Evolutionary conservation across 805 yeast genomes (phyloP).

Genomic region (Wickerhamiella slavikovae): DNA sequence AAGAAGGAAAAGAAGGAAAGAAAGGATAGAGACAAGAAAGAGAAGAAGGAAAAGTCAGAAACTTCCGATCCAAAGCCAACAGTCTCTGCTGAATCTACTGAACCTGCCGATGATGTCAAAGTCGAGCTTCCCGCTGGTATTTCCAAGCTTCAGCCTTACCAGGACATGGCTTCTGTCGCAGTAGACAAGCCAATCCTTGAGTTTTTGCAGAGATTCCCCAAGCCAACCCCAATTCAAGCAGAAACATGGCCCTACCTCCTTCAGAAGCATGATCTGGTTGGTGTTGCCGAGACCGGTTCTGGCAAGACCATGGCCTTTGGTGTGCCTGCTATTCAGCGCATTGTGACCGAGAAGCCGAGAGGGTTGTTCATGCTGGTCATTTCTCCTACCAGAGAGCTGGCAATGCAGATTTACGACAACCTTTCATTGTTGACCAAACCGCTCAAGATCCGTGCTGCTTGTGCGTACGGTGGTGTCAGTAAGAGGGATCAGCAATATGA

Average conservation of each 20-base stretch:
- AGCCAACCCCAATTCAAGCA: conserved; percentile 92
- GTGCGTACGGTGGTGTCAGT: conserved; percentile 94
- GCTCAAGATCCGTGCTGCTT: conserved; percentile 47
- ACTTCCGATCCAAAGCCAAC: conserved; percentile 11
- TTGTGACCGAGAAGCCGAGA: conserved; percentile 23
- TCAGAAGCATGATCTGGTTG: conserved; percentile 66
- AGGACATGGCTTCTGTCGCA: conserved; percentile 42
- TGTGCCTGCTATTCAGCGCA: conserved; percentile 78
- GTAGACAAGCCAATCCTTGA: conserved; percentile 34
- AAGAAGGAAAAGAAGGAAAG: conserved; percentile 20
- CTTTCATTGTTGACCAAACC: conserved; percentile 40
- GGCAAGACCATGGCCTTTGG: conserved; percentile 97
- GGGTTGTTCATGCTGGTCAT: conserved; percentile 63
- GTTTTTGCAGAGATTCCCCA: conserved; percentile 53
- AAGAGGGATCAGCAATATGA: conserved; percentile 73
- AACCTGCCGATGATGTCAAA: conserved; percentile 19
- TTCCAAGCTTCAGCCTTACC: conserved; percentile 35
- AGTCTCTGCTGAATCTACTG: conserved; percentile 16
- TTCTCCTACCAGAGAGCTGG: conserved; percentile 95
- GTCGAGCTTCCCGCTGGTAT: conserved; percentile 25
- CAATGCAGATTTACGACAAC: conserved; percentile 81
- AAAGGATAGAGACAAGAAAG: conserved; percentile 21
- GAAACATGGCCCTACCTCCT: conserved; percentile 85
- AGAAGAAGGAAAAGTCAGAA: conserved; percentile 14
- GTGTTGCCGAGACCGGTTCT: conserved; percentile 97